A percentile compares a stretch with the other conserved stretches of the same genome.
Evolutionary conservation across 352 stramenopile species (phyloP).

Genomic region (Thraustochytrium sp.): DNA sequence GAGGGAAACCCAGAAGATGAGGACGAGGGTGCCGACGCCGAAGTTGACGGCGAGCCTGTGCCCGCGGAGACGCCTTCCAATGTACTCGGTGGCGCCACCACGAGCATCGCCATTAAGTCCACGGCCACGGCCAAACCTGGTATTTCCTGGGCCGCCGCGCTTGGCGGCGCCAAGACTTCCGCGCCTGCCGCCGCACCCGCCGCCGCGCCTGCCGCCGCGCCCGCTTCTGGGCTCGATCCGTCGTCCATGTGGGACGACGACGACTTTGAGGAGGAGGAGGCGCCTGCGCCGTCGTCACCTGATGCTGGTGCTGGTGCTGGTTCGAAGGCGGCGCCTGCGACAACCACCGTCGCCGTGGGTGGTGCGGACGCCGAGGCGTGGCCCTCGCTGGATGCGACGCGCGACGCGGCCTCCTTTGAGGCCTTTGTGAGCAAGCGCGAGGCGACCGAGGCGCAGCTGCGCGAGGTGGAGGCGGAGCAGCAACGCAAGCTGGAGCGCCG

Average conservation of each 20-base stretch:
- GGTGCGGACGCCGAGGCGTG: neutral
- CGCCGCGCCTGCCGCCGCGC: neutral
- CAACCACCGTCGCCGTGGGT: no score
- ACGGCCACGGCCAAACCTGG: neutral
- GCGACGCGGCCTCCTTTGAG: neutral
- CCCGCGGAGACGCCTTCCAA: neutral
- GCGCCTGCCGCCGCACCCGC: neutral
- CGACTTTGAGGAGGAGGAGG: neutral
- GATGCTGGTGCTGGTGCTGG: no score
- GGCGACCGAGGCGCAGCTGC: neutral
- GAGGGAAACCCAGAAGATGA: neutral
- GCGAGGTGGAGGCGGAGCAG: neutral
- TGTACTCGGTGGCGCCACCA: neutral
- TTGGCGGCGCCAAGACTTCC: neutral
- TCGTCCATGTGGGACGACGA: conserved; percentile 41
- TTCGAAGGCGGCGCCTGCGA: no score
- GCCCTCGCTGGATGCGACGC: neutral
- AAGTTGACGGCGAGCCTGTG: neutral
- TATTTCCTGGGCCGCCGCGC: conserved; percentile 26
- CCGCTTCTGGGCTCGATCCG: neutral
- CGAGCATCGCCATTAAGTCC: neutral
- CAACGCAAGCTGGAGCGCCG: conserved; percentile 2
- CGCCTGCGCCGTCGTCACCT: no score
- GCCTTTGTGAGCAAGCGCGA: neutral
- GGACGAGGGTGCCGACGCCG: neutral